Percentiles rank a stretch among this genome's conserved stretches.
phyloP scores from a whole-genome alignment of 176 grass and related monocot genomes.

The Juncus effusus region DNA sequence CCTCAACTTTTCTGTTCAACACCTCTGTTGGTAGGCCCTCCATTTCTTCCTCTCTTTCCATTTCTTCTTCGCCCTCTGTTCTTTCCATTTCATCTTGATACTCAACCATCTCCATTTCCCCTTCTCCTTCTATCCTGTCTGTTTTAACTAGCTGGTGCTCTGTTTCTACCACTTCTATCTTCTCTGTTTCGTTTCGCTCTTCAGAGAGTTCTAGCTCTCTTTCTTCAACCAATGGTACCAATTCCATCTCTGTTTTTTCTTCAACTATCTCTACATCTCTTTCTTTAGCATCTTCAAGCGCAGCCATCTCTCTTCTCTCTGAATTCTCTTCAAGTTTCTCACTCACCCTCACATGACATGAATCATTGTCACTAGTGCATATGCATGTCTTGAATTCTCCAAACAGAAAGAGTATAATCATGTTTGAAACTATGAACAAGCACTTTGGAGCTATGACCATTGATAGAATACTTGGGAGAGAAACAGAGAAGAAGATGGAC shows the following conservation, averaged over 20 bases:
- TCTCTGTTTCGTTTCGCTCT: not conserved
- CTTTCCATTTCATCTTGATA: not conserved
- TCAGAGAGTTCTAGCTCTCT: not conserved
- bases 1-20: constrained; percentile 64
- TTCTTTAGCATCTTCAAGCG: not conserved
- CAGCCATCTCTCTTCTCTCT: not conserved
- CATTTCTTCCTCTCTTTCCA: not conserved
- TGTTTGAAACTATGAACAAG: constrained; percentile 57
- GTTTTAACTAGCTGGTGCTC: not conserved
- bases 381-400: constrained; percentile 36
- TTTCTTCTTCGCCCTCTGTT: not conserved
- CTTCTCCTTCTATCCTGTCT: not conserved
- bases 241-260: constrained; percentile 1
- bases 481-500: constrained; percentile 34
- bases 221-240: not conserved
- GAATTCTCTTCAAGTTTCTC: too few species aligned
- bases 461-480: constrained; percentile 26
- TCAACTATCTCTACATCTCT: not conserved
- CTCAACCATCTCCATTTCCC: not conserved
- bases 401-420: constrained; percentile 65
- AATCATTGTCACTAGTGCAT: not conserved
- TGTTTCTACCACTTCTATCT: constrained; percentile 5
- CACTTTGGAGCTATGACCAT: constrained; percentile 33
- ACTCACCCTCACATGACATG: not conserved
- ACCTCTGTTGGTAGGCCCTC: constrained; percentile 40